Percentiles rank a stretch among this genome's conserved stretches.
phyloP scores from a whole-genome alignment of 805 yeast genomes.

The Kodamaea leandrae region DNA sequence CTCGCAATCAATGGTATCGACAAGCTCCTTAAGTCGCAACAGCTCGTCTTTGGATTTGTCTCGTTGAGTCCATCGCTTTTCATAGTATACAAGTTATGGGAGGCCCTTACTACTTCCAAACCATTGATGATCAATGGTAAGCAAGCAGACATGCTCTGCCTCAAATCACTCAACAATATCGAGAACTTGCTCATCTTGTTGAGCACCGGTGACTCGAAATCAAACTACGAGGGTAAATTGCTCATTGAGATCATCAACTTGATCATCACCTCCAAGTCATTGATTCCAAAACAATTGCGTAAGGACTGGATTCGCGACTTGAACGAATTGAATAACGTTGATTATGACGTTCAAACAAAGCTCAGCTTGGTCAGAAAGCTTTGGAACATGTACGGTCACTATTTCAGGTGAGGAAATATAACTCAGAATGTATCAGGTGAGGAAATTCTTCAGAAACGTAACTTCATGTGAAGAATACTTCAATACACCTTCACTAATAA shows the following conservation, averaged over 20 bases:
- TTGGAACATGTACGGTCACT: slow-evolving; percentile 57
- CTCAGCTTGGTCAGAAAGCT: slow-evolving; percentile 52
- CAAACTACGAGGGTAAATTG: slow-evolving; percentile 52
- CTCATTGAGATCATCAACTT: slow-evolving; percentile 65
- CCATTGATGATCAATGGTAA: slow-evolving; percentile 32
- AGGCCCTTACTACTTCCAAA: slow-evolving; percentile 33
- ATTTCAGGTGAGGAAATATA: slow-evolving; percentile 20
- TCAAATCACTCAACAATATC: slow-evolving; percentile 52
- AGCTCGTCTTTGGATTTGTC: slow-evolving; percentile 87
- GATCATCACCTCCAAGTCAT: slow-evolving; percentile 43
- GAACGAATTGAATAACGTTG: slow-evolving; percentile 51
- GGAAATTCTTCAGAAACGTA: too few species aligned
- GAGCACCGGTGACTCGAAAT: slow-evolving; percentile 11
- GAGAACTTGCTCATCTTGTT: slow-evolving; percentile 47
- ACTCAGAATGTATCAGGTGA: too few species aligned
- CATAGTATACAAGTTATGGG: slow-evolving; percentile 48
- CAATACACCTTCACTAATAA: slow-evolving; percentile 1
- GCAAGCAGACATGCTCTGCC: slow-evolving; percentile 34
- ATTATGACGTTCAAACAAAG: slow-evolving; percentile 37
- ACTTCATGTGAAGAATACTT: too few species aligned
- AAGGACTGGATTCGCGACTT: slow-evolving; percentile 63
- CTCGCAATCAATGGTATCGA: slow-evolving; percentile 90
- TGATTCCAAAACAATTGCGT: slow-evolving; percentile 51
- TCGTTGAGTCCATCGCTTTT: slow-evolving; percentile 81
- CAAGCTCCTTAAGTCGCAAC: slow-evolving; percentile 83